Evolutionary conservation across 2,329 filamentous ascomycete species (phyloP).

Genomic region (Aureobasidium subglaciale): DNA sequence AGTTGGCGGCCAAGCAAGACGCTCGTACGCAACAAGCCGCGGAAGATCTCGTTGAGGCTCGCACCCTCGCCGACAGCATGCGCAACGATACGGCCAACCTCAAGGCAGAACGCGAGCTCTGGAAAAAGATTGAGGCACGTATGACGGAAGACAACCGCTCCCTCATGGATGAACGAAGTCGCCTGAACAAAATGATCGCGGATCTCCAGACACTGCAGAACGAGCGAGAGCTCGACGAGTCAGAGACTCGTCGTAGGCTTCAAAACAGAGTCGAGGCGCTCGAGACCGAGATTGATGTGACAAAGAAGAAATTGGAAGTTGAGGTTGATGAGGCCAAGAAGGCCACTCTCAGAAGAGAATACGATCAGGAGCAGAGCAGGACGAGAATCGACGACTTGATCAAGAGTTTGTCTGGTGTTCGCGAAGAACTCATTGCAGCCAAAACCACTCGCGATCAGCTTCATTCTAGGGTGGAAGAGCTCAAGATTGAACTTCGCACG

Average conservation of each 20-base stretch:
- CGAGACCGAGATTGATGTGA: constrained; percentile 68
- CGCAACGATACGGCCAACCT: constrained; percentile 87
- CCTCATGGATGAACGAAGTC: constrained; percentile 73
- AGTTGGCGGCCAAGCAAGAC: constrained; percentile 83
- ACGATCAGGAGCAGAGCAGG: constrained; percentile 78
- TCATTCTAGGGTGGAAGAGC: constrained; percentile 78
- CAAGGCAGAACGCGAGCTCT: constrained; percentile 89
- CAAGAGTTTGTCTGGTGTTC: constrained; percentile 66
- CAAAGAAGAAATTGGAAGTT: constrained; percentile 75
- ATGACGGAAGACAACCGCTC: constrained; percentile 82
- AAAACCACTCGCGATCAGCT: constrained; percentile 88
- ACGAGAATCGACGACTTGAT: constrained; percentile 91
- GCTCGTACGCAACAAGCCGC: constrained; percentile 83
- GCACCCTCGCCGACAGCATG: constrained; percentile 74
- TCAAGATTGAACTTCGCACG: constrained; percentile 79
- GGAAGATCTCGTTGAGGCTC: constrained; percentile 84
- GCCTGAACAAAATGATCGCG: constrained; percentile 73
- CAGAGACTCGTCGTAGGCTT: constrained; percentile 72
- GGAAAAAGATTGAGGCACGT: constrained; percentile 87
- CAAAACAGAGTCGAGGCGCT: constrained; percentile 71
- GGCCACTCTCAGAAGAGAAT: constrained; percentile 75
- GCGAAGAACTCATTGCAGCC: constrained; percentile 76
- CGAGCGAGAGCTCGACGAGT: constrained; percentile 78
- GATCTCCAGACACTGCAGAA: constrained; percentile 86
- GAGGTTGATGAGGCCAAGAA: constrained; percentile 83